Evolutionary conservation across 106 monocot genomes (phyloP), one percentile per base, ranked within the genome.

Genomic region (Vanilla planifolia): DNA sequence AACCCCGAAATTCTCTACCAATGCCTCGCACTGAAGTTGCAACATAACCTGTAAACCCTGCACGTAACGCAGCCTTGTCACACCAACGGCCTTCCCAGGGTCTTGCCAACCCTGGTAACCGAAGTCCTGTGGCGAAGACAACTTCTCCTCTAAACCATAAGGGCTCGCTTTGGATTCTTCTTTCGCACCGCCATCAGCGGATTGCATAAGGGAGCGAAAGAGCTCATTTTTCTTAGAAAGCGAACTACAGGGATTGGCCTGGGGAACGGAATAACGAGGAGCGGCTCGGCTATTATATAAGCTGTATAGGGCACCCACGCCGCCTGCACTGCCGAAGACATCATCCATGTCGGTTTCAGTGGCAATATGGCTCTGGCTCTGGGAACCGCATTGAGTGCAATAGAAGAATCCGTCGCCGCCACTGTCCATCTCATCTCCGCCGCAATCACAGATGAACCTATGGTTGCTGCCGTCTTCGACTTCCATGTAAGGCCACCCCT

Each of bases 1-100:
- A 13, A 79, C 87, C 9, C 72, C 65, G 26, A 72, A 79, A 15
- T 36, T 68, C 64, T 91, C 72, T 5, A 96, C 84, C 68, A 96
- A 59, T 1, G 66, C 84, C 64, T 90, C 81, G 23, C 83, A 84
- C 62, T 96, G 96, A 19, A 71, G 59, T 76, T 86, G 79, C 55
- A 96, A 45, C 80, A 87, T 86, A 48, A 96, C 48, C 80, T 91
- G 91, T 61, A 96, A 36, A 14, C 96, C 90, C 75, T 77, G 69
- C 62, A 85, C 67, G 39, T 87, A 92, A 64, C 80, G 64, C 56
- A 61, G 22, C 62, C 83, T 62, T 32, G 80, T 70, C 34, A 27
- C 68, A 1, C 30, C 43, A 8, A 55, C 72, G 6, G 71, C 10
- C 23, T 33, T 41, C 59, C 63, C 78, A 19, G 47, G 44, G n/a